These are phyloP conservation scores for Apiospora rasikravindrae DNA, from an alignment of 2,329 filamentous ascomycete species.

Conservation along the genomic window DNA sequence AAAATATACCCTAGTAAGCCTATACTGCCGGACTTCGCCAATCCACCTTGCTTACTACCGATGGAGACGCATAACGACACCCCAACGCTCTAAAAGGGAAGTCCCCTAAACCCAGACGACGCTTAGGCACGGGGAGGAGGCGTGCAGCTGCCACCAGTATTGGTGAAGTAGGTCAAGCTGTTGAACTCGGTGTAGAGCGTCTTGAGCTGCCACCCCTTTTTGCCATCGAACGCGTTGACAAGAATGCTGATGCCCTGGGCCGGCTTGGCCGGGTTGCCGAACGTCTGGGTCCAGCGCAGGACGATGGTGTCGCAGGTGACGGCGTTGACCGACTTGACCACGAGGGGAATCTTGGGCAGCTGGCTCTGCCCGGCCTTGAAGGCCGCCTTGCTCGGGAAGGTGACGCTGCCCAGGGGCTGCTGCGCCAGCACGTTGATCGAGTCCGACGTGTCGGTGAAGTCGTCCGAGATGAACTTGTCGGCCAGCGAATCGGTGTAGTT, in stretches of 20 bases:
- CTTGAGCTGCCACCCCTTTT: conserved; percentile 36
- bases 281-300: conserved; percentile 37
- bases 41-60: too few relatives aligned
- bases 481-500: conserved; percentile 23
- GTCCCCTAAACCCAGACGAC: background rate
- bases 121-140: background rate
- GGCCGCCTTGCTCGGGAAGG: conserved; percentile 38
- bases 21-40: too few relatives aligned
- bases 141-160: conserved; percentile 32
- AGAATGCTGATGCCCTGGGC: conserved; percentile 41
- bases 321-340: conserved; percentile 33
- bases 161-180: conserved; percentile 32
- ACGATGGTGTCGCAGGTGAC: conserved; percentile 32
- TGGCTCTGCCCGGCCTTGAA: conserved; percentile 36
- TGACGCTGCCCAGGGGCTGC: conserved; percentile 36
- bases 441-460: conserved; percentile 41
- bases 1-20: too few relatives aligned
- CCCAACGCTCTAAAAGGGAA: background rate
- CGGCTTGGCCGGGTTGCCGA: conserved; percentile 28
- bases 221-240: conserved; percentile 26
- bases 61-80: background rate
- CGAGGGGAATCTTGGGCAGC: conserved; percentile 37
- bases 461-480: conserved; percentile 28
- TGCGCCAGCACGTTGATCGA: conserved; percentile 40
- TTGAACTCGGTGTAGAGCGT: conserved; percentile 43